Evolutionary conservation across 805 yeast genomes (phyloP).

Genomic region (Candida nemodendra): DNA sequence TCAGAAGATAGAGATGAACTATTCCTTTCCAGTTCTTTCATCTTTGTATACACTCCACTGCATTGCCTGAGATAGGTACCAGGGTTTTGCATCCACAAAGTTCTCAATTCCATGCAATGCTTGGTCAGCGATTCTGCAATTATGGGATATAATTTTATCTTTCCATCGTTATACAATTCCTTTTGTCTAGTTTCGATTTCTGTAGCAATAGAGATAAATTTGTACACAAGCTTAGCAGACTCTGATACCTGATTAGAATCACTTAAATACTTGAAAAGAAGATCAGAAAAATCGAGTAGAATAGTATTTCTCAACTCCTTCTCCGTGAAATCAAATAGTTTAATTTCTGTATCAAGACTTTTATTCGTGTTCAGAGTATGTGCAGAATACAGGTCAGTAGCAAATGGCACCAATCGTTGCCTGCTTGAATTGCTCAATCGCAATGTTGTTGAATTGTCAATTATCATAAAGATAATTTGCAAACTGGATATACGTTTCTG

Average conservation of each 20-base stretch:
- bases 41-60: neutral
- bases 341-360: constrained; percentile 3
- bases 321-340: constrained; percentile 13
- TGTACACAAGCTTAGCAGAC: constrained; percentile 1
- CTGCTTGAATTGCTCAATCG: constrained; percentile 1
- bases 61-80: constrained; percentile 3
- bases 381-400: constrained; percentile 7
- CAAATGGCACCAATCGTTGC: constrained; percentile 9
- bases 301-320: constrained; percentile 8
- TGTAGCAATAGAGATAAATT: constrained; percentile 5
- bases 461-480: constrained; percentile 9
- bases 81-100: constrained; percentile 4
- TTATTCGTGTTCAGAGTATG: constrained; percentile 8
- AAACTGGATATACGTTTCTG: constrained; percentile 8
- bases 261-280: constrained; percentile 1
- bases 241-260: neutral
- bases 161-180: neutral
- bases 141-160: constrained; percentile 1
- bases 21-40: neutral
- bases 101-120: constrained; percentile 1
- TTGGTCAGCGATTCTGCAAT: neutral
- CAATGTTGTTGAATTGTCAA: constrained; percentile 18
- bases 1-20: neutral
- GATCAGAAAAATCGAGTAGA: constrained; percentile 10
- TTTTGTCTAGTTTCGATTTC: constrained; percentile 4